These are phyloP conservation scores for Sisymbrium irio DNA, from an alignment of 345 rosid genomes.

Conservation along the genomic window DNA sequence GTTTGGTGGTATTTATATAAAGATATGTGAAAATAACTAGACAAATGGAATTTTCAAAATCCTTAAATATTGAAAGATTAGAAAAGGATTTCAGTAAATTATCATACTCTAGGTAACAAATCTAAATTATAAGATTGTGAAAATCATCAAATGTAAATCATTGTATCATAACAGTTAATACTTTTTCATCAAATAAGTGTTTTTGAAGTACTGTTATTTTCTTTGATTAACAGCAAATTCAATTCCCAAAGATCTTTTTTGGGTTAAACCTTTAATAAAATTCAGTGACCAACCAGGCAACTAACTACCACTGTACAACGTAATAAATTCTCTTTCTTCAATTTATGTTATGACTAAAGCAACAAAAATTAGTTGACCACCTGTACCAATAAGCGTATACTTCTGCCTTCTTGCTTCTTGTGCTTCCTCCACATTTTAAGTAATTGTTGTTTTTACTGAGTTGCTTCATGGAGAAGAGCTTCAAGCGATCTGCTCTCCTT, in stretches of 20 bases:
- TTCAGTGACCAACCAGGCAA: not conserved
- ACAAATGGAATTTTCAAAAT: not conserved
- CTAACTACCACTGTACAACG: slow-evolving; percentile 22
- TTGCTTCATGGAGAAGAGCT: slow-evolving; percentile 9
- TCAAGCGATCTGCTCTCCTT: slow-evolving; percentile 9
- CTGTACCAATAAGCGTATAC: not conserved
- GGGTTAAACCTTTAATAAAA: too few relatives aligned
- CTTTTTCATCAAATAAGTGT: not conserved
- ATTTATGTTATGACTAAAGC: not conserved
- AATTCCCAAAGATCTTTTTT: too few relatives aligned
- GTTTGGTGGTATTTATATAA: not conserved
- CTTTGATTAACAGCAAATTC: not conserved
- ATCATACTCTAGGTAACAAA: too few relatives aligned
- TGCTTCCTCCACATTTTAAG: not conserved
- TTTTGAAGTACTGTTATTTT: not conserved
- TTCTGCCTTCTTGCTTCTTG: not conserved
- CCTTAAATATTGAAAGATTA: not conserved
- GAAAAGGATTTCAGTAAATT: not conserved
- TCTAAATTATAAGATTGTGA: not conserved
- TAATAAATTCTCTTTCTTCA: slow-evolving; percentile 7
- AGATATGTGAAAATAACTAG: not conserved
- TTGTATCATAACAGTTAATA: not conserved
- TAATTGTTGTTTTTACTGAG: not conserved
- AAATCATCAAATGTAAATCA: not conserved
- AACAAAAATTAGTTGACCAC: not conserved